These are phyloP conservation scores for Dendrostoma leiphaemia DNA, from an alignment of 2,329 filamentous ascomycete species.

Conservation along the genomic window DNA sequence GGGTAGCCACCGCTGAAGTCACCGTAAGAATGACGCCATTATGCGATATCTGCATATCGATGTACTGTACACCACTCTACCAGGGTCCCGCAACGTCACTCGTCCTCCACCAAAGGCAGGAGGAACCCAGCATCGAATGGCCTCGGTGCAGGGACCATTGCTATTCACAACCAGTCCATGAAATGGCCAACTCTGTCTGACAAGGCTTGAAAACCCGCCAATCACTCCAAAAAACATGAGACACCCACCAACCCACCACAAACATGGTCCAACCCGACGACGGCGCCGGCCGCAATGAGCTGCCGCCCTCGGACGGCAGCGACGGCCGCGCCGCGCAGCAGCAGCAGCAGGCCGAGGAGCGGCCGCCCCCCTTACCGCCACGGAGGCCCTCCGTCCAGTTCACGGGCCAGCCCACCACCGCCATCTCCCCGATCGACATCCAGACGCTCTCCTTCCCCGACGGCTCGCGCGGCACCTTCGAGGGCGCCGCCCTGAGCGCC, in stretches of 20 bases:
- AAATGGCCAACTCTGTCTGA: not conserved
- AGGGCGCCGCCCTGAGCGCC: too few species aligned
- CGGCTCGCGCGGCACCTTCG: constrained; percentile 63
- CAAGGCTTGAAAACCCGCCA: too few species aligned
- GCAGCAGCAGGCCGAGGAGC: too few species aligned
- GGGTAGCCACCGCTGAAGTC: not conserved
- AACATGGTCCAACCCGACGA: constrained; percentile 23
- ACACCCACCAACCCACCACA: constrained; percentile 13
- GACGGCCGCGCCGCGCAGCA: constrained; percentile 4
- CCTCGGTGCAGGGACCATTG: constrained; percentile 2
- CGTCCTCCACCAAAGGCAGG: not conserved
- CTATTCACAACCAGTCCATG: not conserved
- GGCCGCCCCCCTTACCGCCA: constrained; percentile 27
- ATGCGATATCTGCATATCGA: not conserved
- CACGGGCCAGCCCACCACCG: constrained; percentile 69
- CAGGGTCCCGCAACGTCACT: constrained; percentile 1
- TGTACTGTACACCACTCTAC: not conserved
- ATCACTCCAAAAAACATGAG: constrained; percentile 19
- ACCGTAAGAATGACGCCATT: not conserved
- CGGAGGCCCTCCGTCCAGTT: constrained; percentile 18
- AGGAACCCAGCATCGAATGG: constrained; percentile 14
- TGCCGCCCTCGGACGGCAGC: constrained; percentile 2
- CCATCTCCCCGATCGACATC: constrained; percentile 77
- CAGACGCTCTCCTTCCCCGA: constrained; percentile 74
- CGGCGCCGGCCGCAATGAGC: constrained; percentile 18